Evolutionary conservation across 2,329 filamentous ascomycete genomes (phyloP), one percentile per base, ranked within the genome.

Genomic region (Claviceps fusiformis): DNA sequence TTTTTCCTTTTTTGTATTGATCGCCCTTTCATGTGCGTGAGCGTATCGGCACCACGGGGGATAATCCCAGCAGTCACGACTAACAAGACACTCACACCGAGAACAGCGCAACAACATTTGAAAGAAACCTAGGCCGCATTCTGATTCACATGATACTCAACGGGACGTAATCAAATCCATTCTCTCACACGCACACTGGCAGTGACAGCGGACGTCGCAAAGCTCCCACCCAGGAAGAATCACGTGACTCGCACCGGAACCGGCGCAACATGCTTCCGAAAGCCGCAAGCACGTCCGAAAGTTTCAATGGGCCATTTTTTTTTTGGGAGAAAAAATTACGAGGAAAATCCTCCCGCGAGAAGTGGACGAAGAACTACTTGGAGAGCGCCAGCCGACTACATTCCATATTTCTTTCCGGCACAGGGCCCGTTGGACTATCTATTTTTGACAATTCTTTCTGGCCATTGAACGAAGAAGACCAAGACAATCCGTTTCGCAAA

Each of bases 321-420:
- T 61, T 60, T 63, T 65, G 67, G 67, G 63, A 65, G 60, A 62
- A 62, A 68, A 68, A 64, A 65, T 65, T 64, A 49, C 29, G 27
- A 19, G 47, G 29, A 55, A 63, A 60, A 61, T 54, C 52, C 58
- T 56, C 62, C 61, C 0, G 31, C 43, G 59, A 59, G 66, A 37
- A 37, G 10, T 50, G 24, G 31, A 46, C 37, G 46, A 50, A 54
- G 35, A 50, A 54, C 45, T 31, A 31, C 2, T 33, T 48, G 29
- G 29, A 48, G 46, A 48, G 29, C 46, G 29, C 46, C 45, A 47
- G 15, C n/a, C n/a, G 29, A 33, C 31, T 19, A 47, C 45, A 37
- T 13, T 33, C n/a, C 33, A 35, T 35, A 46, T 35, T n/a, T 19
- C 11, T 52, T 37, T 33, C 19, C 5, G 51, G 29, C 31, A 53